These are phyloP conservation scores for Mycena albidolilacea DNA, from an alignment of 768 basidiomycete species.

Conservation along the genomic window DNA sequence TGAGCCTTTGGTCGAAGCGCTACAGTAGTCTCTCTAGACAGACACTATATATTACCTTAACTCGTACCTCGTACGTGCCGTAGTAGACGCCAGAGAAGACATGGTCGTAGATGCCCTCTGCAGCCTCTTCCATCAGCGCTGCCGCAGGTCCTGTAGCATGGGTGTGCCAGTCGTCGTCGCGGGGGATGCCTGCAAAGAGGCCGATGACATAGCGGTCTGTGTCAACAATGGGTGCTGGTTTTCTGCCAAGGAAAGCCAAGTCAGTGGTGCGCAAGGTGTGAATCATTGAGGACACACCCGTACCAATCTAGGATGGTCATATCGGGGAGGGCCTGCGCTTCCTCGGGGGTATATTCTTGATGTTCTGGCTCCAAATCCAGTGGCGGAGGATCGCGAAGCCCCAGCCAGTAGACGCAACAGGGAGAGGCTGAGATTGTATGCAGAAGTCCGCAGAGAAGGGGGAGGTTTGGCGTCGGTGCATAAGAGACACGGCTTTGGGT, in stretches of 20 bases:
- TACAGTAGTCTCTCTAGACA: too few species aligned
- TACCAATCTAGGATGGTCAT: background rate
- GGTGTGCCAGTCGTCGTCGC: background rate
- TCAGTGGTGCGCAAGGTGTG: background rate
- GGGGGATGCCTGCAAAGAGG: background rate
- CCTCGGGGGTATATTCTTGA: background rate
- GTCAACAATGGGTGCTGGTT: background rate
- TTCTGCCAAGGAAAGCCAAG: background rate
- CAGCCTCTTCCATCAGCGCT: background rate
- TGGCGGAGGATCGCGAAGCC: background rate
- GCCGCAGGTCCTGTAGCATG: background rate
- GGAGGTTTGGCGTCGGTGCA: background rate
- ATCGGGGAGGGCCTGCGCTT: background rate
- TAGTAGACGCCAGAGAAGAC: too few species aligned
- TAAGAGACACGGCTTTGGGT: slow-evolving; percentile 3
- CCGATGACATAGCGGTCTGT: background rate
- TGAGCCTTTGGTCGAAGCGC: too few species aligned
- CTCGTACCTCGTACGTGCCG: too few species aligned
- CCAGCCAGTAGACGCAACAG: slow-evolving; percentile 1
- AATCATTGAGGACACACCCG: background rate
- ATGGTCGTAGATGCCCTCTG: background rate
- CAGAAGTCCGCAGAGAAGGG: background rate
- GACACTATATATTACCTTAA: too few species aligned
- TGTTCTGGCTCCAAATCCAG: background rate
- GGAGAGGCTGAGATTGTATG: background rate